Evolutionary conservation across 331 rosid genomes (phyloP), one percentile per base, ranked within the genome.

Genomic region (Acacia concinna): DNA sequence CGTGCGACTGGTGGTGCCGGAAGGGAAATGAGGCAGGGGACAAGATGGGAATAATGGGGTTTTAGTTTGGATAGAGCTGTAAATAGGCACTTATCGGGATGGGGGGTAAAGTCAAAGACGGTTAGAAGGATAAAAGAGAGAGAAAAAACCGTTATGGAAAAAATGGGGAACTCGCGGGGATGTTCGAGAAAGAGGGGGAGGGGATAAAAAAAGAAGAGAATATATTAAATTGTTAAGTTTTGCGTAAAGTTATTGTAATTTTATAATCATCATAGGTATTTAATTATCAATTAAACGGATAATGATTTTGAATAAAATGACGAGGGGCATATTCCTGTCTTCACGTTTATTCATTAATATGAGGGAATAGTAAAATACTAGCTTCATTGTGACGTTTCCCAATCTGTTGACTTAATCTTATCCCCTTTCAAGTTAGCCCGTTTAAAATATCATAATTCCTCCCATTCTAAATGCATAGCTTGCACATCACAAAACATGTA

Each of bases 1-100:
- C 35, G 92, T 93, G 85, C 84, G 86, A 82, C 88, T 96, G 81
- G 88, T 73, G 75, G 83, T 76, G 68, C 80, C 80, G 1, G 92
- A 83, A 15, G 85, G 76, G 44, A 40, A 44, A 8, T 70, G 74
- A 44, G 82, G 57, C 9, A 0, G 73, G 78, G 70, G 80, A 71
- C 30, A 9, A n/a, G 20, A 78, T 68, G 67, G 87, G 71, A 37
- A 72, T 74, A 73, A 81, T 74, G 43, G 15, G 49, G 76, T 83
- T 69, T 79, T 69, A 80, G 73, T 74, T 57, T 71, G 66, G 51
- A 20, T 73, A 86, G 85, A 83, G 84, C 89, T 74, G 86, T 77
- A 87, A 87, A 87, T 87, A 84, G 57, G 71, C 57, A 31, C 60
- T 84, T 79, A 81, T 81, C 30, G 37, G 8, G 6, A 1, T 0